Conservation (phyloP, 1,284 basidiomycete species). For the Ceratobasidium sp. region DNA sequence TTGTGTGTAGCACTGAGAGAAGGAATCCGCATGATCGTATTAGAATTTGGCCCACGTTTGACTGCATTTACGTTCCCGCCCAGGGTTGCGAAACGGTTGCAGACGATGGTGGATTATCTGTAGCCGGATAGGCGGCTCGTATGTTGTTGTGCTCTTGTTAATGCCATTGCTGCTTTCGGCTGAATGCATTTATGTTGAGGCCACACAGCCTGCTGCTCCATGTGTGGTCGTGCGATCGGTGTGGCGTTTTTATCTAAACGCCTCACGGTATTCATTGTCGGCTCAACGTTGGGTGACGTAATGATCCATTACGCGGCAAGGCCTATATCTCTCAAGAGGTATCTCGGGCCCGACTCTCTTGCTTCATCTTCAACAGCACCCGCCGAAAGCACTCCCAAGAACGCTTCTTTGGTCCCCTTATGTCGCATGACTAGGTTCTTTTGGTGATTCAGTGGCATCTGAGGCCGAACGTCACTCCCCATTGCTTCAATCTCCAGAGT, state of each 20-base stretch:
- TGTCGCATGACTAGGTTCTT: not conserved
- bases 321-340: not conserved
- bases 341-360: not conserved
- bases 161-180: constrained; percentile 2
- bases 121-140: constrained; percentile 21
- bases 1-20: constrained; percentile 69
- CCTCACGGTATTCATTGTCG: not conserved
- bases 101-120: constrained; percentile 73
- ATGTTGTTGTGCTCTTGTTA: constrained; percentile 5
- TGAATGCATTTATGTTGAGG: not conserved
- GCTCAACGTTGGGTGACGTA: not conserved
- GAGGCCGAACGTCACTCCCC: constrained; percentile 16
- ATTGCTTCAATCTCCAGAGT: too few species aligned
- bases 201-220: too few species aligned
- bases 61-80: constrained; percentile 81
- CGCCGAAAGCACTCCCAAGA: not conserved
- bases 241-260: not conserved
- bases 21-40: constrained; percentile 71
- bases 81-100: constrained; percentile 69
- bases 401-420: not conserved
- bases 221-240: not conserved
- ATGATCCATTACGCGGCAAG: not conserved
- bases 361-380: not conserved
- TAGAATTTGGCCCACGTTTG: constrained; percentile 79
- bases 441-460: not conserved